Evolutionary conservation across 768 basidiomycete species (phyloP).

Genomic region (Hortiboletus campestris): DNA sequence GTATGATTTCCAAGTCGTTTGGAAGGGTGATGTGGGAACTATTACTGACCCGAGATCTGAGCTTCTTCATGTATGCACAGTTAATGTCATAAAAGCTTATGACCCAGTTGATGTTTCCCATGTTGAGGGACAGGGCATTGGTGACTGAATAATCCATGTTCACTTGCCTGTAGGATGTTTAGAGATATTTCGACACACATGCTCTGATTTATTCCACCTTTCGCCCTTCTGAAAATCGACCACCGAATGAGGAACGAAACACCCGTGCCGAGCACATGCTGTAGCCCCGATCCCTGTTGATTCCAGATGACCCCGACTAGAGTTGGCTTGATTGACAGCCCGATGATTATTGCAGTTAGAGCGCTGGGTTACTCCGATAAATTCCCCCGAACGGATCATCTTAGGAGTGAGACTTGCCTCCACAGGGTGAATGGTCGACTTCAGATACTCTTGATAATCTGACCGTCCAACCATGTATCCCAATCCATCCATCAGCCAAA

Average conservation of each 20-base stretch:
- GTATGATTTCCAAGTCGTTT: not conserved
- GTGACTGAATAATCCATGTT: slow-evolving; percentile 7
- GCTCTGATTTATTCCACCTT: not conserved
- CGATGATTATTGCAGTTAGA: not conserved
- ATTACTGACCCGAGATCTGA: not conserved
- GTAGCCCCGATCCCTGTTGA: not conserved
- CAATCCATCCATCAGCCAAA: too few relatives aligned
- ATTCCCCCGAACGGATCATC: too few relatives aligned
- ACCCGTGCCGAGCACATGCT: not conserved
- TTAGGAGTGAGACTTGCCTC: too few relatives aligned
- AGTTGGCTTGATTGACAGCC: not conserved
- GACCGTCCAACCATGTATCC: too few relatives aligned
- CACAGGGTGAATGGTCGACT: too few relatives aligned
- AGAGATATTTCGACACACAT: too few relatives aligned
- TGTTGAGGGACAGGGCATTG: slow-evolving; percentile 1
- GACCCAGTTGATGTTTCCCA: fast-evolving
- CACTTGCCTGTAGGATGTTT: not conserved
- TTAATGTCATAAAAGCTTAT: slow-evolving; percentile 5
- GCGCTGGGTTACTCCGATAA: too few relatives aligned
- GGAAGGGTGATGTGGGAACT: not conserved
- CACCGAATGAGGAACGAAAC: not conserved
- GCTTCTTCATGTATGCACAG: slow-evolving; percentile 9
- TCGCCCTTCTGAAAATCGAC: not conserved
- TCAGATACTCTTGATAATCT: too few relatives aligned
- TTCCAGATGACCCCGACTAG: not conserved